Percentiles rank a stretch among this genome's conserved stretches.
Conservation (phyloP, 2,329 filamentous ascomycete species). For the Lachnellula hyalina region DNA sequence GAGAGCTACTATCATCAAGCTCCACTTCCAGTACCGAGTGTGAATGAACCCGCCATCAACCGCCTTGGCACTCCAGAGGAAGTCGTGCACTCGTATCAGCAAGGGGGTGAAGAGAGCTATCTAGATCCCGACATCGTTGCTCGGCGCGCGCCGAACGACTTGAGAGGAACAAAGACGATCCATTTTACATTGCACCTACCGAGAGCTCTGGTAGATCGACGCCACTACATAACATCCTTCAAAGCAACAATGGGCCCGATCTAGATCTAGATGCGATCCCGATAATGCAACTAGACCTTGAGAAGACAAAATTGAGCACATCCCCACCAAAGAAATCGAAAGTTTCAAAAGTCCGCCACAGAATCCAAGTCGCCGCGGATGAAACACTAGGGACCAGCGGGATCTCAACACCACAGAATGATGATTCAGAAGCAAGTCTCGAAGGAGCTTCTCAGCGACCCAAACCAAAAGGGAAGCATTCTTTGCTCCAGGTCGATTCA, state of each 20-base stretch:
- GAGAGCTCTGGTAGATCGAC: slow-evolving; percentile 60
- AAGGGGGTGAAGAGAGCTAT: slow-evolving; percentile 57
- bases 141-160: slow-evolving; percentile 66
- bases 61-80: slow-evolving; percentile 45
- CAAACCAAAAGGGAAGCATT: slow-evolving; percentile 50
- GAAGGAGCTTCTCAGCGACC: slow-evolving; percentile 43
- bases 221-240: slow-evolving; percentile 71
- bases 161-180: slow-evolving; percentile 85
- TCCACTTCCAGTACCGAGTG: slow-evolving; percentile 40
- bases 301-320: slow-evolving; percentile 38
- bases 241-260: slow-evolving; percentile 67
- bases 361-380: slow-evolving; percentile 65
- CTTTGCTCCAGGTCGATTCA: slow-evolving; percentile 80
- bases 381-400: slow-evolving; percentile 61
- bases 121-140: slow-evolving; percentile 70
- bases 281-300: slow-evolving; percentile 85
- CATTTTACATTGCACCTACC: slow-evolving; percentile 75
- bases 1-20: slow-evolving; percentile 59
- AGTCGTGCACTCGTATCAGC: slow-evolving; percentile 49
- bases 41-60: slow-evolving; percentile 52
- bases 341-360: slow-evolving; percentile 45
- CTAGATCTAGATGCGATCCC: slow-evolving; percentile 93
- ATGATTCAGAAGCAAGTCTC: slow-evolving; percentile 51
- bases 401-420: slow-evolving; percentile 42
- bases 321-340: slow-evolving; percentile 31